A percentile compares a stretch with the other conserved stretches of the same genome.
Conservation (phyloP, 2,329 filamentous ascomycete species). For the Aspergillus glaucus region DNA sequence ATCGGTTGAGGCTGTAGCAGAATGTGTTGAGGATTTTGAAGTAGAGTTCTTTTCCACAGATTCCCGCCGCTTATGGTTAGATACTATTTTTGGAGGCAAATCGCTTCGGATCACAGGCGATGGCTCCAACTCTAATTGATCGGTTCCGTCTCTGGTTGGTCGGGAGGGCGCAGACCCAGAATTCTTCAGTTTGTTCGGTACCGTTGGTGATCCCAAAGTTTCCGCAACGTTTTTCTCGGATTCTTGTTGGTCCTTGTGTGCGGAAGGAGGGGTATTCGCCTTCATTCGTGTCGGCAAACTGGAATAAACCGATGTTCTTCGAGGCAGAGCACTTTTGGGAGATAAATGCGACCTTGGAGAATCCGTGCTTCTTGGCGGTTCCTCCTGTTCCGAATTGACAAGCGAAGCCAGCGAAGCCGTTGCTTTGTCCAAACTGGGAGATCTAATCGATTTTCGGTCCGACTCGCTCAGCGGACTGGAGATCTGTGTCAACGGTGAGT, state of each 20-base stretch:
- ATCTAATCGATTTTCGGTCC: conserved; percentile 10
- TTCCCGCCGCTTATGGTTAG: conserved; percentile 45
- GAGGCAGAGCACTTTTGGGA: conserved; percentile 57
- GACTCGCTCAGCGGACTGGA: conserved; percentile 15
- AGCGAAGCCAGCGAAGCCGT: conserved; percentile 6
- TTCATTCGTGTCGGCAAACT: conserved; percentile 34
- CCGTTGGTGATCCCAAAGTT: not conserved
- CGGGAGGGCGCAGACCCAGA: conserved; percentile 20
- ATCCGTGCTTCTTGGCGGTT: not conserved
- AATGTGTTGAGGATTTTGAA: conserved; percentile 26
- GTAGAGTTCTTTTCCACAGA: conserved; percentile 43
- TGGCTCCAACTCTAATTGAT: conserved; percentile 51
- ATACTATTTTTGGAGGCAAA: conserved; percentile 42
- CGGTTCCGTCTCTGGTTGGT: conserved; percentile 64
- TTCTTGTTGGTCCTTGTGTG: not conserved
- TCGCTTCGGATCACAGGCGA: conserved; percentile 54
- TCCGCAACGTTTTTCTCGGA: not conserved
- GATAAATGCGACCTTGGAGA: conserved; percentile 10
- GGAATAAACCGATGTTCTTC: conserved; percentile 57
- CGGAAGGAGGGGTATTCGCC: conserved; percentile 17
- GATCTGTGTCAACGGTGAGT: conserved; percentile 14
- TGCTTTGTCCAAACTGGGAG: conserved; percentile 7
- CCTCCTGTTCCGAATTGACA: conserved; percentile 4
- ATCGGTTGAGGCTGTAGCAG: conserved; percentile 31
- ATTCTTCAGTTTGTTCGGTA: not conserved